Base-by-base conservation (phyloP, 2,329 filamentous ascomycete genomes). In the Didymella sp. region DNA sequence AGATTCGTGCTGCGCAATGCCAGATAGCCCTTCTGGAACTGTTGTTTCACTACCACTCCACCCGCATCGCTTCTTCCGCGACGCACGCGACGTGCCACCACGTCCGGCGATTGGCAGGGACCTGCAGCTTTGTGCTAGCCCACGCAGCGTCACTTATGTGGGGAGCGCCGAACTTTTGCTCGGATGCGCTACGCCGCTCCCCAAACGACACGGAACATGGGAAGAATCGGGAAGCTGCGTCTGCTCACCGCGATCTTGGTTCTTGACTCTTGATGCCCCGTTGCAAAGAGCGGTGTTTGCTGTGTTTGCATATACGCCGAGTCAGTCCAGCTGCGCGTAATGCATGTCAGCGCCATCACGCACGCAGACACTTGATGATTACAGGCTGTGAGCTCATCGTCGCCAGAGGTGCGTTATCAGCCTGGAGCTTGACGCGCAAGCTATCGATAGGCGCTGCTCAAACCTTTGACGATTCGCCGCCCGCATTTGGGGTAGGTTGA, bases 131-230 rank as follows among this genome's bases (percentile, higher is more conserved):
- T 40, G 21, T 48, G 42, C 59, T 56, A 65, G 47, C 47, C 35
- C 33, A 38, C 57, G 47, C 64, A 67, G 63, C 71, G 71, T 74
- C 73, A 74, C 69, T 37, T 68, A 70, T 73, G 69, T 72, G 71
- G 71, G 68, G 69, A 54, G 63, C 69, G 64, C 62, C 58, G 44
- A 56, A 58, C 59, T 62, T 59, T 59, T 58, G 62, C 46, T 56
- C 69, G 71, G 71, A 72, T 68, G 67, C 66, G 53, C 69, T 65
- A 66, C 64, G 62, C 57, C 41, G 43, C 61, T 65, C 68, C 69
- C 65, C 69, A 71, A 64, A 66, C 64, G 65, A 67, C 60, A 30
- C 43, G 54, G 48, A 35, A 21, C n/a, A 44, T 37, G 42, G 55
- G 37, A 49, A 63, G 50, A 60, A 66, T 64, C 58, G 62, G 58